phyloP scores from a whole-genome alignment of 257 asterid genomes.

The Salvia splendens region DNA sequence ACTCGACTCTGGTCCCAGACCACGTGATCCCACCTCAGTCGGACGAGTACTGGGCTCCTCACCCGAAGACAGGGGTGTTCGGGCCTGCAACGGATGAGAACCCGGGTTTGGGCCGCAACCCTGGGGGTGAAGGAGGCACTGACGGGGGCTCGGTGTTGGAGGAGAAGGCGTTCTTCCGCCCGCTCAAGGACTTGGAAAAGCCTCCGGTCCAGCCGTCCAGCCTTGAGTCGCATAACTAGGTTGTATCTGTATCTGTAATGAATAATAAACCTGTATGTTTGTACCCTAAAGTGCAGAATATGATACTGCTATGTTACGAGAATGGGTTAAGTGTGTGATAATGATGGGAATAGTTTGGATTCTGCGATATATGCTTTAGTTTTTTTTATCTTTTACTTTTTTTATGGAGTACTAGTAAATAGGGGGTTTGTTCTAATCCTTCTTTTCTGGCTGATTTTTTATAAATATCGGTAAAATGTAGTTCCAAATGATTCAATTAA shows the following conservation, averaged over 20 bases:
- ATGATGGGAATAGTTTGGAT: too few relatives aligned
- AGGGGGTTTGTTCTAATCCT: too few relatives aligned
- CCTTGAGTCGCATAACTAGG: conserved; percentile 38
- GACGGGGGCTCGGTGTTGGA: conserved; percentile 60
- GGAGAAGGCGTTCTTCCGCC: conserved; percentile 81
- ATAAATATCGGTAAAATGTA: too few relatives aligned
- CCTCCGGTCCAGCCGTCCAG: conserved; percentile 53
- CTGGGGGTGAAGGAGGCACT: not conserved
- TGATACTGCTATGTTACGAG: not conserved
- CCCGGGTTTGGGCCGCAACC: conserved; percentile 23
- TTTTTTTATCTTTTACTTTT: too few relatives aligned
- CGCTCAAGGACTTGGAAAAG: conserved; percentile 78
- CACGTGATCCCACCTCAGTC: conserved; percentile 48
- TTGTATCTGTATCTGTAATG: conserved; percentile 8
- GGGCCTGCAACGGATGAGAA: conserved; percentile 58
- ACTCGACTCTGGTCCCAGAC: conserved; percentile 61
- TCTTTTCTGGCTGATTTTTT: too few relatives aligned
- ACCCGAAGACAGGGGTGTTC: conserved; percentile 84
- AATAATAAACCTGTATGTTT: conserved; percentile 24
- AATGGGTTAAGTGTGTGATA: too few relatives aligned
- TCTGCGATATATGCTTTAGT: too few relatives aligned
- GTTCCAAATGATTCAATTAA: too few relatives aligned
- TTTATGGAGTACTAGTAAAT: too few relatives aligned
- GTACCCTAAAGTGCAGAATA: conserved; percentile 2
- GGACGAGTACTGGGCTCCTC: conserved; percentile 73